These are phyloP conservation scores for Saksenaea oblongispora DNA, from an alignment of 371 early-diverging fungal species.

Conservation along the genomic window DNA sequence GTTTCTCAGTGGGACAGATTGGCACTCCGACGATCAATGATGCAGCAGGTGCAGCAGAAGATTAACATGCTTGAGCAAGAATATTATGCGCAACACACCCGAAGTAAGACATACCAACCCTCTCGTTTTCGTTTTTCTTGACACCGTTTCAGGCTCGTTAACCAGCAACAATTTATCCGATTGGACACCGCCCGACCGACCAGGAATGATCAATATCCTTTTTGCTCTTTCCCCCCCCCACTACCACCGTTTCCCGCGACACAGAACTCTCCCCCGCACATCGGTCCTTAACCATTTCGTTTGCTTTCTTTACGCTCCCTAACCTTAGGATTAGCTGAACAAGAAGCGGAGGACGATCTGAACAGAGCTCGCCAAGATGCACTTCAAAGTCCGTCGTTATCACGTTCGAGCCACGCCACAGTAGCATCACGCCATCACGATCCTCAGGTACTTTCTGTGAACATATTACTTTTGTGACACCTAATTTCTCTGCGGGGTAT, in stretches of 20 bases:
- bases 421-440: constrained; percentile 4
- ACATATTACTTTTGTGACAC: not conserved
- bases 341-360: not conserved
- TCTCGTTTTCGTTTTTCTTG: too few relatives aligned
- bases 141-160: constrained; percentile 24
- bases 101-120: constrained; percentile 7
- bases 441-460: not conserved
- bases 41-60: constrained; percentile 25
- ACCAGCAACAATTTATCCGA: constrained; percentile 36
- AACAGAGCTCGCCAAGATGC: not conserved
- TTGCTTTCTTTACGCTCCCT: not conserved
- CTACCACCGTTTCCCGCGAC: too few relatives aligned
- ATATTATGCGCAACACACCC: constrained; percentile 16
- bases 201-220: constrained; percentile 35
- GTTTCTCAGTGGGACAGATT: constrained; percentile 19
- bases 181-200: constrained; percentile 30
- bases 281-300: not conserved
- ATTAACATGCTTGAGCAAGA: constrained; percentile 31
- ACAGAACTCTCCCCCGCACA: too few relatives aligned
- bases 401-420: constrained; percentile 5
- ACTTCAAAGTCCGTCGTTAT: not conserved
- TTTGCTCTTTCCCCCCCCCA: constrained; percentile 8
- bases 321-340: not conserved
- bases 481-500: not conserved
- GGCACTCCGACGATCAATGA: constrained; percentile 23